phyloP scores from a whole-genome alignment of 2,329 filamentous ascomycete species.

The Sporothrix variecibatus region DNA sequence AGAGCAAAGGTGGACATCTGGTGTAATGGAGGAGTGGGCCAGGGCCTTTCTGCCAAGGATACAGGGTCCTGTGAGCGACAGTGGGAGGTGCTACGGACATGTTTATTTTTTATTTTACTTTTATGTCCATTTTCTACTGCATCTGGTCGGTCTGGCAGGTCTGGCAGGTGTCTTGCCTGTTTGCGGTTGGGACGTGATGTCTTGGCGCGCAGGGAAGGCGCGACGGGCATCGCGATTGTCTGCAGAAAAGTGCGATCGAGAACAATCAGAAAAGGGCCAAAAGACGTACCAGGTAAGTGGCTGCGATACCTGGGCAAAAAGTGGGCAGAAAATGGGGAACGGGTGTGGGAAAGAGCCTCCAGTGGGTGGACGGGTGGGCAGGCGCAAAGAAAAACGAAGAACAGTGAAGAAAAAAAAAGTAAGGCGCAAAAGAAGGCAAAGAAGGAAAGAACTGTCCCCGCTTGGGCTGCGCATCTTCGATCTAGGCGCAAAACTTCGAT shows the following conservation, averaged over 20 bases:
- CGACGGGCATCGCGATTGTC: background rate
- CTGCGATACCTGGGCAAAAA: background rate
- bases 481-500: constrained; percentile 26
- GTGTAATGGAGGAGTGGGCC: background rate
- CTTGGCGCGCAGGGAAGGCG: background rate
- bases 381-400: background rate
- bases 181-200: background rate
- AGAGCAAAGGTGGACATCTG: background rate
- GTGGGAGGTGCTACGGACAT: background rate
- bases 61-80: constrained; percentile 14
- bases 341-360: background rate
- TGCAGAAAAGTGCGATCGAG: background rate
- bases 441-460: constrained; percentile 1
- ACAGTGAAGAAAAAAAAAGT: background rate
- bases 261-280: background rate
- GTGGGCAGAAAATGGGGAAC: constrained; percentile 11
- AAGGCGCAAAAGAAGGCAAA: background rate
- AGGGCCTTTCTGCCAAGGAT: background rate
- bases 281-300: background rate
- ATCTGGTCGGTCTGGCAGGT: background rate
- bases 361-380: background rate
- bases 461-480: constrained; percentile 12
- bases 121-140: background rate
- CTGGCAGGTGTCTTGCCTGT: background rate
- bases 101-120: background rate